Percentiles rank a stretch among this genome's conserved stretches.
These are phyloP conservation scores for Cenchrus fungigraminus DNA, from an alignment of 176 grass and related monocot species.

Conservation along the genomic window DNA sequence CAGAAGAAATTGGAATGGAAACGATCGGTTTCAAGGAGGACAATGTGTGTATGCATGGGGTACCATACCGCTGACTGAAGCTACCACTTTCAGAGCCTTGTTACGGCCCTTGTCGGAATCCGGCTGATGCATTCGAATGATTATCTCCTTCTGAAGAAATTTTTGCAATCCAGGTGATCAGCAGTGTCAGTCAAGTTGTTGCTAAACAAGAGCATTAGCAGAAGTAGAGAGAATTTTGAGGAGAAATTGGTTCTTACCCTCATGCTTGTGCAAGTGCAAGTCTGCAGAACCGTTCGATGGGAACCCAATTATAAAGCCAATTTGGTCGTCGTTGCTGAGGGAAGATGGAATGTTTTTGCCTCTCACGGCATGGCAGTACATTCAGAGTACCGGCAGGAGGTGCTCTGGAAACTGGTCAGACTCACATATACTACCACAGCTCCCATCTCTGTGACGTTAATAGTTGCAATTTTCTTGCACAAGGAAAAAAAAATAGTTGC, in stretches of 20 bases:
- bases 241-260: conserved; percentile 30
- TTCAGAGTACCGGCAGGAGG: background rate
- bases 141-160: conserved; percentile 45
- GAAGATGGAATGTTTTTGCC: background rate
- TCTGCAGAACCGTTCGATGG: background rate
- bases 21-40: background rate
- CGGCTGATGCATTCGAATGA: conserved; percentile 35
- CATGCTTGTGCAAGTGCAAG: background rate
- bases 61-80: conserved; percentile 27
- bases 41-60: no score
- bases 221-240: background rate
- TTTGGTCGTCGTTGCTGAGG: background rate
- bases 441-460: background rate
- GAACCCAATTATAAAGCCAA: conserved; percentile 10
- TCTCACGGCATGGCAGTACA: background rate
- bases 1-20: background rate
- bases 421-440: conserved; percentile 23
- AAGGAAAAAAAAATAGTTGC: background rate
- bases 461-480: background rate
- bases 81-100: conserved; percentile 46
- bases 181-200: background rate
- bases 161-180: background rate
- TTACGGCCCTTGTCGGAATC: conserved; percentile 18
- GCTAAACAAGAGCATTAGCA: background rate
- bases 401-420: background rate